phyloP scores from a whole-genome alignment of 2,329 filamentous ascomycete species.

The Exophiala phaeomuriformis region DNA sequence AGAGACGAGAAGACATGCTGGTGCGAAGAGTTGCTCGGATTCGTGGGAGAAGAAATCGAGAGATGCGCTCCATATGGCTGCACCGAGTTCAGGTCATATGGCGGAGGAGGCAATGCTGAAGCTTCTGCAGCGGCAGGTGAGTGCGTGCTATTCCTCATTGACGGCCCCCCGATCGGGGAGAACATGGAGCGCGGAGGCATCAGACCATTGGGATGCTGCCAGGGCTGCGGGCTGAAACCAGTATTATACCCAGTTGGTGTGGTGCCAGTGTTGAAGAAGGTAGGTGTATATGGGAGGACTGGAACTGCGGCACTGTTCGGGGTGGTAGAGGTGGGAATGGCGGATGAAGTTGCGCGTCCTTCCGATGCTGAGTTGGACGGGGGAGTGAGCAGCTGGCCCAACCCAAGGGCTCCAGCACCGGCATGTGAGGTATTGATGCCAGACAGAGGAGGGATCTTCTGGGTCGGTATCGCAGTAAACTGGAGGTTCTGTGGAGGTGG shows the following conservation, averaged over 20 bases:
- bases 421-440: constrained; percentile 31
- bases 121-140: constrained; percentile 54
- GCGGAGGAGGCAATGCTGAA: constrained; percentile 53
- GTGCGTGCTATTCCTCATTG: constrained; percentile 47
- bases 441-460: constrained; percentile 44
- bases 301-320: constrained; percentile 53
- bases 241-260: constrained; percentile 50
- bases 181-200: constrained; percentile 47
- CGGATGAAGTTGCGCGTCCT: constrained; percentile 47
- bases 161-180: constrained; percentile 49
- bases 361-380: constrained; percentile 51
- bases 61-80: constrained; percentile 13
- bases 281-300: constrained; percentile 52
- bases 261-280: constrained; percentile 55
- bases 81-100: constrained; percentile 56
- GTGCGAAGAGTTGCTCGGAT: constrained; percentile 23
- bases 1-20: constrained; percentile 13
- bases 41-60: constrained; percentile 24
- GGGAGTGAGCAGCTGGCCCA: constrained; percentile 57
- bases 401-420: constrained; percentile 46
- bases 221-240: constrained; percentile 41
- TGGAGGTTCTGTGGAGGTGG: constrained; percentile 52
- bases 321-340: constrained; percentile 36
- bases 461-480: constrained; percentile 38
- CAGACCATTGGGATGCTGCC: constrained; percentile 35